Conservation (phyloP, 2,329 filamentous ascomycete genomes). For the Beauveria medogensis region DNA sequence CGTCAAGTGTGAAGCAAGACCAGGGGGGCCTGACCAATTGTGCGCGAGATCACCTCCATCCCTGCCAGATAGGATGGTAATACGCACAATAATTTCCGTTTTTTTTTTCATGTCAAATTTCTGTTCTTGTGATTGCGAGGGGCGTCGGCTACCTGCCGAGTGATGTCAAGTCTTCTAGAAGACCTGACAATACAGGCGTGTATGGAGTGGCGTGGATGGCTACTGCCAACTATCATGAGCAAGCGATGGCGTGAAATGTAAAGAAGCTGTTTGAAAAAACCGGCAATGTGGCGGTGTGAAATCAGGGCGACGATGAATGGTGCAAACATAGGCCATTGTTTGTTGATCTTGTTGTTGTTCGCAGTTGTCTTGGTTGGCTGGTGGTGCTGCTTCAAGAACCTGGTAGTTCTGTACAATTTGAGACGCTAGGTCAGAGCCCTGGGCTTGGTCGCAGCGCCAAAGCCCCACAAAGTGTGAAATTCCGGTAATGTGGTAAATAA, state of each 20-base stretch:
- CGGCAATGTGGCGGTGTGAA: slow-evolving; percentile 5
- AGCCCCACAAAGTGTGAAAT: slow-evolving; percentile 7
- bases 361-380: not conserved
- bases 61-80: not conserved
- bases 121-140: not conserved
- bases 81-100: not conserved
- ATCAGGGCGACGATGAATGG: not conserved
- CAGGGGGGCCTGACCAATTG: not conserved
- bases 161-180: not conserved
- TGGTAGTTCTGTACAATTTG: not conserved
- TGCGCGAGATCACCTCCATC: slow-evolving; percentile 4
- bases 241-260: not conserved
- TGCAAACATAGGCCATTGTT: slow-evolving; percentile 1
- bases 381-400: not conserved
- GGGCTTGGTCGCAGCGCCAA: slow-evolving; percentile 2
- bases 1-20: not conserved
- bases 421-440: slow-evolving; percentile 10
- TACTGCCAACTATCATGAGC: not conserved
- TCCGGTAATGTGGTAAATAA: not conserved
- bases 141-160: not conserved
- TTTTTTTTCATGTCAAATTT: not conserved
- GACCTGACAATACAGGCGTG: not conserved
- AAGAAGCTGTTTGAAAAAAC: not conserved
- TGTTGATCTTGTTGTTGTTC: slow-evolving; percentile 2
- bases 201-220: not conserved